These are phyloP conservation scores for Penicillium macrosclerotiorum DNA, from an alignment of 495 filamentous ascomycete genomes.

Conservation along the genomic window DNA sequence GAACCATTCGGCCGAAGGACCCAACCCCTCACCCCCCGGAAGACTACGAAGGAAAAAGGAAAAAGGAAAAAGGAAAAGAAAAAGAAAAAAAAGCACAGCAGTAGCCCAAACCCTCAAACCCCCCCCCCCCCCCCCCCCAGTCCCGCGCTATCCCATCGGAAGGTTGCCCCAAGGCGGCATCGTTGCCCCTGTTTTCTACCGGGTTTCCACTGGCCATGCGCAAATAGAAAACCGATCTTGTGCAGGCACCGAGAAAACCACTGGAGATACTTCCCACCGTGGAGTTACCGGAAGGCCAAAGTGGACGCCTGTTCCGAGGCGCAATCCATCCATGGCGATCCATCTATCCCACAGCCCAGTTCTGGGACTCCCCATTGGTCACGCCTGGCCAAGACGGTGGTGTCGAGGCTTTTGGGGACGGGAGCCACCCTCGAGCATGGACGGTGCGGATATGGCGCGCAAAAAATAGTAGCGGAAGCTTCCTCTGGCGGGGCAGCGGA, in stretches of 20 bases:
- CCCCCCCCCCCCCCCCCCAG: too few relatives aligned
- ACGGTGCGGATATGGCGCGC: slow-evolving; percentile 14
- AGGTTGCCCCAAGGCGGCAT: too few relatives aligned
- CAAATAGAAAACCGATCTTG: slow-evolving; percentile 2
- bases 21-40: background rate
- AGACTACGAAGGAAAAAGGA: background rate
- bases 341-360: slow-evolving; percentile 12
- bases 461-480: slow-evolving; percentile 25
- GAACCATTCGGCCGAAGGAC: slow-evolving; percentile 4
- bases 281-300: background rate
- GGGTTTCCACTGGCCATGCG: background rate
- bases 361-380: slow-evolving; percentile 12
- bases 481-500: slow-evolving; percentile 20
- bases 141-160: too few relatives aligned
- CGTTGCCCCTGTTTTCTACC: too few relatives aligned
- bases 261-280: slow-evolving; percentile 1
- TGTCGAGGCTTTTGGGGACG: slow-evolving; percentile 3
- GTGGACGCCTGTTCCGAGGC: slow-evolving; percentile 17
- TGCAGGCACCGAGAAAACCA: background rate
- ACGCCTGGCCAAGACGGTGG: background rate
- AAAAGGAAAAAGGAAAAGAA: background rate
- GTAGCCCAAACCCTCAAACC: too few relatives aligned
- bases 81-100: too few relatives aligned
- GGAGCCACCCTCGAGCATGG: too few relatives aligned
- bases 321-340: slow-evolving; percentile 21